These are phyloP conservation scores for Hippophae tibetana DNA, from an alignment of 306 rosid species.

Conservation along the genomic window DNA sequence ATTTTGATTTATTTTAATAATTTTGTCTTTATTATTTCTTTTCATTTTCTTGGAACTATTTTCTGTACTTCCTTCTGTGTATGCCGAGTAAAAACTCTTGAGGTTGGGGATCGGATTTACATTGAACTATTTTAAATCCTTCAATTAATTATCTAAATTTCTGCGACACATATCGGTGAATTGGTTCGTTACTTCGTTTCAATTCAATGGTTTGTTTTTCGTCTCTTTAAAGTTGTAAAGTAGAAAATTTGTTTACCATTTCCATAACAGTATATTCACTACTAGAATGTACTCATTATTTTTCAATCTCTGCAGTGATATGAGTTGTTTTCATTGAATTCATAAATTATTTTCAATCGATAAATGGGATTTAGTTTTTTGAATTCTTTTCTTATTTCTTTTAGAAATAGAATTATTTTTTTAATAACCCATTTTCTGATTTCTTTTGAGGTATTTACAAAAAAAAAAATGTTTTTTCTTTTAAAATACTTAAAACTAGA, in stretches of 20 bases:
- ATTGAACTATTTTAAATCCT: too few species aligned
- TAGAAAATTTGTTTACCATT: constrained; percentile 1
- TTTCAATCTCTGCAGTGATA: not conserved
- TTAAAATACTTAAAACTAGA: too few species aligned
- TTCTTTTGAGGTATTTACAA: too few species aligned
- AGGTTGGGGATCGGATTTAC: not conserved
- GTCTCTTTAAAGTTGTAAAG: not conserved
- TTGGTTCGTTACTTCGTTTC: not conserved
- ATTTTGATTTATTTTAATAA: not conserved
- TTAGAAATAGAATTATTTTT: too few species aligned
- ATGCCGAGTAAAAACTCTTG: not conserved
- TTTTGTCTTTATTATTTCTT: too few species aligned
- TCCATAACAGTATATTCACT: not conserved
- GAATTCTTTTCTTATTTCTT: too few species aligned
- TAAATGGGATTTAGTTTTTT: too few species aligned
- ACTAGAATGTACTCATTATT: not conserved
- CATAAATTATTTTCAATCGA: too few species aligned
- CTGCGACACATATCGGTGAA: too few species aligned
- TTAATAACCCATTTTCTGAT: too few species aligned
- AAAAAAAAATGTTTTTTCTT: too few species aligned
- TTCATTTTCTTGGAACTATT: not conserved
- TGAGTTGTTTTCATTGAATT: not conserved
- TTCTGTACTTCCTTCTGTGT: not conserved
- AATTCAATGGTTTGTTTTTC: not conserved
- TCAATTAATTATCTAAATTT: too few species aligned